Evolutionary conservation across 805 yeast genomes (phyloP).

Genomic region (Kuraishia borneana): DNA sequence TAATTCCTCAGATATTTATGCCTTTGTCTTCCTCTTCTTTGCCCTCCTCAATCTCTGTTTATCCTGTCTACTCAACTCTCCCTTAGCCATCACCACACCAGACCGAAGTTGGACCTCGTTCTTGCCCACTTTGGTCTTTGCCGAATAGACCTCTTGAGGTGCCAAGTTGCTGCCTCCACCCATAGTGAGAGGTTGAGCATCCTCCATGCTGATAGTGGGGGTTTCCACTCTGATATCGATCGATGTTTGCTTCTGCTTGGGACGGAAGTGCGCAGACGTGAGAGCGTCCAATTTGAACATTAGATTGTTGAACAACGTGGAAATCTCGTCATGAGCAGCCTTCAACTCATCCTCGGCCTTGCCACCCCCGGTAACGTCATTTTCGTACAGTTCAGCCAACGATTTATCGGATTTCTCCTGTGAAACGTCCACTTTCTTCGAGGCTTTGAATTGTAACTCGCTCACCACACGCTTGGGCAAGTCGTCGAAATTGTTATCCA

Average conservation of each 20-base stretch:
- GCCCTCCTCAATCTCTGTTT: constrained; percentile 82
- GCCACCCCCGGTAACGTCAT: constrained; percentile 49
- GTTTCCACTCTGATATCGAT: constrained; percentile 76
- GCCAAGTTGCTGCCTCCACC: constrained; percentile 70
- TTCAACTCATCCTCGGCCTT: constrained; percentile 51
- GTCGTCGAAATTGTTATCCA: constrained; percentile 72
- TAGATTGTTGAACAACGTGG: constrained; percentile 48
- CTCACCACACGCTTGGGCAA: constrained; percentile 62
- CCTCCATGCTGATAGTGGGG: constrained; percentile 85
- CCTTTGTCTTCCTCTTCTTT: constrained; percentile 45
- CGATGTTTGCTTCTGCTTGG: constrained; percentile 75
- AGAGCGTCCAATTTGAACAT: constrained; percentile 74
- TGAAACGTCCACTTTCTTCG: constrained; percentile 51
- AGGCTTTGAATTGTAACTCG: constrained; percentile 50
- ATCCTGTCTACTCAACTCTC: constrained; percentile 75
- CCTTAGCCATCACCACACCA: constrained; percentile 72
- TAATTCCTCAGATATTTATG: not conserved
- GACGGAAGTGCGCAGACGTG: constrained; percentile 90
- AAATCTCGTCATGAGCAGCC: constrained; percentile 72
- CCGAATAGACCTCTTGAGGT: constrained; percentile 83
- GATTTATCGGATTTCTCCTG: constrained; percentile 82
- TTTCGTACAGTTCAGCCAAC: constrained; percentile 86
- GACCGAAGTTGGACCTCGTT: constrained; percentile 61
- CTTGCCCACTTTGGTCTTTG: constrained; percentile 26
- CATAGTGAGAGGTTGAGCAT: constrained; percentile 85